phyloP scores from a whole-genome alignment of 768 basidiomycete species.

The Hygrophorus pudorinus region DNA sequence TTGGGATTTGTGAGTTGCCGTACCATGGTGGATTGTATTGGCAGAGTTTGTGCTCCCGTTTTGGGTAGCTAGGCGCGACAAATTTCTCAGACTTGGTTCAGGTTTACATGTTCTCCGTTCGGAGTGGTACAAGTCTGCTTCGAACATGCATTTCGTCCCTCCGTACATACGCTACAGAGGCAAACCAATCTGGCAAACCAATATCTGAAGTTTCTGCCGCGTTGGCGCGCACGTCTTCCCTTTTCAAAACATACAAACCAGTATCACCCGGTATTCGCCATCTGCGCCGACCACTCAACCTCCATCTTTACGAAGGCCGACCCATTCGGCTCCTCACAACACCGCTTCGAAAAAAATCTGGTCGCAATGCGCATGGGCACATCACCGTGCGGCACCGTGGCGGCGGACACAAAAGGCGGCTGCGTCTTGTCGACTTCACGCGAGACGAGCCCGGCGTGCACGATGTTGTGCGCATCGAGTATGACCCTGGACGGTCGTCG shows the following conservation, averaged over 20 bases:
- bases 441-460: constrained; percentile 71
- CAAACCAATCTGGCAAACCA: constrained; percentile 23
- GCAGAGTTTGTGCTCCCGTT: constrained; percentile 5
- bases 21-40: constrained; percentile 7
- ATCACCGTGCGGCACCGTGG: constrained; percentile 87
- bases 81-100: neutral
- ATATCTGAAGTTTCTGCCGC: constrained; percentile 28
- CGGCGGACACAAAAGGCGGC: constrained; percentile 82
- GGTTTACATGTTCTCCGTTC: constrained; percentile 40
- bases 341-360: constrained; percentile 76
- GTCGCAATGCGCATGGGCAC: constrained; percentile 71
- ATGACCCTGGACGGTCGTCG: constrained; percentile 88
- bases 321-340: constrained; percentile 78
- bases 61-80: neutral
- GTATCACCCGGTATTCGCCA: constrained; percentile 82
- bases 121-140: constrained; percentile 32
- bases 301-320: constrained; percentile 77
- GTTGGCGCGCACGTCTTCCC: constrained; percentile 39
- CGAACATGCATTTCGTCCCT: constrained; percentile 16
- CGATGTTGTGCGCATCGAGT: constrained; percentile 91
- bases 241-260: constrained; percentile 88
- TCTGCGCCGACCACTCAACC: constrained; percentile 69
- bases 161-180: constrained; percentile 26
- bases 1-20: neutral
- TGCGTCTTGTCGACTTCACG: constrained; percentile 80